Conservation (phyloP, 2,329 filamentous ascomycete genomes). For the Gliomastix tumulicola region DNA sequence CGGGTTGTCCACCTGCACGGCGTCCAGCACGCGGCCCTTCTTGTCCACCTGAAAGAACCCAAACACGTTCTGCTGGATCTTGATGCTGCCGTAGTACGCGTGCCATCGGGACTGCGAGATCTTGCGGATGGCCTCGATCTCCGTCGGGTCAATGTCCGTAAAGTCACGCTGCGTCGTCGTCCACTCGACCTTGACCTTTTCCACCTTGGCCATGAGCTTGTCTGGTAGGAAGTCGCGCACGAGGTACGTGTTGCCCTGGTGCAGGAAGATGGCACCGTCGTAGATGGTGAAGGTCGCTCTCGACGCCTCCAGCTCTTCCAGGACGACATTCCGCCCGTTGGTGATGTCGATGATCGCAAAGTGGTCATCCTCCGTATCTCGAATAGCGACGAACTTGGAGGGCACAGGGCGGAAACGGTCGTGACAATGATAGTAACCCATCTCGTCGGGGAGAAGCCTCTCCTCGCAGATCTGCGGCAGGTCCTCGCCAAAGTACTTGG, state of each 20-base stretch:
- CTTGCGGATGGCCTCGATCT: slow-evolving; percentile 78
- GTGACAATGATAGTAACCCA: slow-evolving; percentile 86
- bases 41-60: slow-evolving; percentile 97
- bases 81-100: slow-evolving; percentile 81
- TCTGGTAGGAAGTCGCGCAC: slow-evolving; percentile 84
- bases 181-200: slow-evolving; percentile 89
- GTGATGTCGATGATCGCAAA: slow-evolving; percentile 91
- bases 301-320: slow-evolving; percentile 94
- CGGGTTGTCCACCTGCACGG: slow-evolving; percentile 87
- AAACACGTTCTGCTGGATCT: slow-evolving; percentile 82
- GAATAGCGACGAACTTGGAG: slow-evolving; percentile 76
- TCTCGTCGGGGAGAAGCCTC: slow-evolving; percentile 63
- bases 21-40: slow-evolving; percentile 78
- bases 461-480: slow-evolving; percentile 66
- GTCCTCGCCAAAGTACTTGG: slow-evolving; percentile 70
- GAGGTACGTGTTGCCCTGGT: slow-evolving; percentile 90
- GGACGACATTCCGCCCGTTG: slow-evolving; percentile 71
- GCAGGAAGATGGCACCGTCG: slow-evolving; percentile 92
- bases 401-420: slow-evolving; percentile 81
- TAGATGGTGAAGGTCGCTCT: slow-evolving; percentile 96
- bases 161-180: slow-evolving; percentile 88
- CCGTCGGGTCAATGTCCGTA: slow-evolving; percentile 88
- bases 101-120: slow-evolving; percentile 56
- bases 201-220: slow-evolving; percentile 75
- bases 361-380: slow-evolving; percentile 82